Percentiles rank a stretch among this genome's conserved stretches.
These are phyloP conservation scores for Sporothrix brunneoviolacea DNA, from an alignment of 2,329 filamentous ascomycete genomes.

Conservation along the genomic window DNA sequence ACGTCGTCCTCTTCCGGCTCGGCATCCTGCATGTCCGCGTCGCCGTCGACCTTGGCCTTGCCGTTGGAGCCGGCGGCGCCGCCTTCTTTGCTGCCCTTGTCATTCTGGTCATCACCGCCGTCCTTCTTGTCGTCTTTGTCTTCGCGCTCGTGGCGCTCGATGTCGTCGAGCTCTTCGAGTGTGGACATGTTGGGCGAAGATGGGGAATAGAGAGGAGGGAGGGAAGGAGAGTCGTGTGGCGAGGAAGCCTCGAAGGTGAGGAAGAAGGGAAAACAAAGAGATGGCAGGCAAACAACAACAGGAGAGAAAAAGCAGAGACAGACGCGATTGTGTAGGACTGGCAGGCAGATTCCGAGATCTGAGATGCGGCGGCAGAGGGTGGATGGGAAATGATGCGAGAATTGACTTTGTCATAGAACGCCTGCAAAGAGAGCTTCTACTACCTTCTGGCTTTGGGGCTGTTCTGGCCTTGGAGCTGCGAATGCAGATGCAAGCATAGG, in stretches of 20 bases:
- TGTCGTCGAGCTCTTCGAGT: constrained; percentile 84
- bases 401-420: neutral
- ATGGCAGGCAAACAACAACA: neutral
- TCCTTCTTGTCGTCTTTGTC: constrained; percentile 42
- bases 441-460: neutral
- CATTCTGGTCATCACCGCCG: constrained; percentile 23
- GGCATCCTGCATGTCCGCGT: constrained; percentile 88
- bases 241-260: too few relatives aligned
- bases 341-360: constrained; percentile 1
- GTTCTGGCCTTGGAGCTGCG: neutral
- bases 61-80: constrained; percentile 29
- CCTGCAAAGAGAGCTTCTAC: constrained; percentile 10
- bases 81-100: constrained; percentile 46
- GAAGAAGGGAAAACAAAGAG: neutral
- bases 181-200: constrained; percentile 62
- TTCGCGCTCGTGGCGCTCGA: constrained; percentile 73
- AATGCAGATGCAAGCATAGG: constrained; percentile 12
- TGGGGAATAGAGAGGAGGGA: neutral
- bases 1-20: constrained; percentile 69
- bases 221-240: neutral
- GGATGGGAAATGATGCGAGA: neutral
- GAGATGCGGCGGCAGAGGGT: constrained; percentile 5
- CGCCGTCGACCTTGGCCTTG: constrained; percentile 53
- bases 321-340: neutral
- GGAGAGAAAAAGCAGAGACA: too few relatives aligned